Conservation (phyloP, 108 stramenopile genomes). For the Cyclotella baltica region DNA sequence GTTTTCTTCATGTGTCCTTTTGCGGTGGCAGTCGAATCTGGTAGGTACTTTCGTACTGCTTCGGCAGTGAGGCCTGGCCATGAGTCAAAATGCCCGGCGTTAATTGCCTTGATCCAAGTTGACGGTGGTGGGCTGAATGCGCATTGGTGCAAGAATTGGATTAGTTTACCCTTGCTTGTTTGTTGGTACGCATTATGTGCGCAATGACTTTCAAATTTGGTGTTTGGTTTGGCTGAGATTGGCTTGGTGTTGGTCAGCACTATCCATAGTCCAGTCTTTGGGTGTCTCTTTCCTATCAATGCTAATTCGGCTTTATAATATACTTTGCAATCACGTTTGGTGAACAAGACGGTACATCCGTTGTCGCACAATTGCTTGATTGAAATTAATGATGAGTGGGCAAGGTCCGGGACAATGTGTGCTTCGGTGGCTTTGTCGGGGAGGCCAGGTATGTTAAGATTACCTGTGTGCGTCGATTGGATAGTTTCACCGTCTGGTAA, state of each 20-base stretch:
- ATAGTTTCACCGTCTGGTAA: conserved; percentile 28
- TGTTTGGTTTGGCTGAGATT: background rate
- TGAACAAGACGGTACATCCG: conserved; percentile 26
- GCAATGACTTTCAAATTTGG: background rate
- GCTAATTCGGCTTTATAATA: conserved; percentile 10
- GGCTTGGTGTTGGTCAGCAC: conserved; percentile 10
- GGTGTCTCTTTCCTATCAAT: conserved; percentile 11
- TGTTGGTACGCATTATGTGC: background rate
- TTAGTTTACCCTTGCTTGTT: conserved; percentile 8
- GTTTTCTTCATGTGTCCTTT: conserved; percentile 26
- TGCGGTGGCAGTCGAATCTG: conserved; percentile 5
- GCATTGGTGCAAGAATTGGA: conserved; percentile 33
- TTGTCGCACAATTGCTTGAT: conserved; percentile 17
- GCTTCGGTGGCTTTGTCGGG: background rate
- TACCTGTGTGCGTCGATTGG: conserved; percentile 32
- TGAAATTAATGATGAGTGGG: conserved; percentile 29
- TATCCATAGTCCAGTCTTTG: conserved; percentile 21
- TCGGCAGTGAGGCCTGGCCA: conserved; percentile 13
- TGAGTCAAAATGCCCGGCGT: conserved; percentile 5
- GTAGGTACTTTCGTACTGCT: background rate
- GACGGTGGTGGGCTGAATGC: conserved; percentile 3
- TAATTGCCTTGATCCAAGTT: conserved; percentile 30
- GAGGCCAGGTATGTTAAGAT: conserved; percentile 14
- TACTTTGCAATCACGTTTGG: conserved; percentile 8
- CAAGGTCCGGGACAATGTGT: conserved; percentile 27